Evolutionary conservation across 768 basidiomycete species (phyloP).

Genomic region (Favolaschia claudopus): DNA sequence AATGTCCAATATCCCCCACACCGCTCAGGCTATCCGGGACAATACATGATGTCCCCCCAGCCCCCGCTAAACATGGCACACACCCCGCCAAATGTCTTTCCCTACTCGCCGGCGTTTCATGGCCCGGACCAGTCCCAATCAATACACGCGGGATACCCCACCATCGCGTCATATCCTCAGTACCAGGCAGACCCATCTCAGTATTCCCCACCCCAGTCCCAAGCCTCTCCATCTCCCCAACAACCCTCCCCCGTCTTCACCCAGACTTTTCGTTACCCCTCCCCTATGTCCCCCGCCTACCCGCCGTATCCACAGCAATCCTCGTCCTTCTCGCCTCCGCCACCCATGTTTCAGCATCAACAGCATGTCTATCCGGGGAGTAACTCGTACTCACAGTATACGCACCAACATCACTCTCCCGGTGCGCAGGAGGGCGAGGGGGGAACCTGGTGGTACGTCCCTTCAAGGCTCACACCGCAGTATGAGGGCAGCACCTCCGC

Average conservation of each 20-base stretch:
- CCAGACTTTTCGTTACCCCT: conserved; percentile 45
- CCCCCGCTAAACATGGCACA: conserved; percentile 46
- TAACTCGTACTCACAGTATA: conserved; percentile 36
- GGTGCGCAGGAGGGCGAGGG: conserved; percentile 50
- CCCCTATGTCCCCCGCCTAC: conserved; percentile 31
- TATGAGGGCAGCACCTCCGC: conserved; percentile 36
- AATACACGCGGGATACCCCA: conserved; percentile 49
- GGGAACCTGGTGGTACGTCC: conserved; percentile 61
- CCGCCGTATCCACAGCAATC: conserved; percentile 47
- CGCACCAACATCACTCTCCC: conserved; percentile 42
- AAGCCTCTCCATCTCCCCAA: conserved; percentile 35
- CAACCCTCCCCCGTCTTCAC: conserved; percentile 35
- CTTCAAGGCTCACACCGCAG: conserved; percentile 37
- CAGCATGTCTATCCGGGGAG: conserved; percentile 22
- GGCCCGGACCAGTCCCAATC: conserved; percentile 43
- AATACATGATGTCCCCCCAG: conserved; percentile 57
- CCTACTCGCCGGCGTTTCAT: conserved; percentile 46
- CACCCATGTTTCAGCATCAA: conserved; percentile 49
- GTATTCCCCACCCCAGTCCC: conserved; percentile 34
- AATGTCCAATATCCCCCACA: conserved; percentile 35
- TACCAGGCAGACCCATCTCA: conserved; percentile 33
- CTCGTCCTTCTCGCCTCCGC: conserved; percentile 42
- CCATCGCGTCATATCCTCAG: conserved; percentile 41
- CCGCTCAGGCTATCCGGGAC: conserved; percentile 46
- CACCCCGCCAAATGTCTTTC: conserved; percentile 40